Percentiles rank a stretch among this genome's conserved stretches.
These are phyloP conservation scores for Westerdykella aurantiaca DNA, from an alignment of 2,329 filamentous ascomycete species.

Conservation along the genomic window DNA sequence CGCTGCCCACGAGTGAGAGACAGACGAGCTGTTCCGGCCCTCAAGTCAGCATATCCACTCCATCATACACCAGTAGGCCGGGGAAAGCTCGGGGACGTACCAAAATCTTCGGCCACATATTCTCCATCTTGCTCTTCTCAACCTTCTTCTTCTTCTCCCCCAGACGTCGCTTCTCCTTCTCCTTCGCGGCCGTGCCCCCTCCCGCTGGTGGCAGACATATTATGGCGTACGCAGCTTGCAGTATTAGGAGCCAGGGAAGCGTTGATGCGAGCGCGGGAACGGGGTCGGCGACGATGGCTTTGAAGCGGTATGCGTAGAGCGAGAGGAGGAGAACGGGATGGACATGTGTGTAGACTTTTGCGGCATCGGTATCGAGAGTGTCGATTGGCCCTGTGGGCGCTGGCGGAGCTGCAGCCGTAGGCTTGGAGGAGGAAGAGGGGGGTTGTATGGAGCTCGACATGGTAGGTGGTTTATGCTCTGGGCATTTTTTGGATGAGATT, in stretches of 20 bases:
- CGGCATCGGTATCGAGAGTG: slow-evolving; percentile 44
- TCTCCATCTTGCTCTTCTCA: slow-evolving; percentile 20
- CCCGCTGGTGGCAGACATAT: slow-evolving; percentile 54
- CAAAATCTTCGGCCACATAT: slow-evolving; percentile 28
- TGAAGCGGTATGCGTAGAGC: slow-evolving; percentile 59
- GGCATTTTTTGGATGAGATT: neutral
- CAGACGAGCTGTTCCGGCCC: slow-evolving; percentile 56
- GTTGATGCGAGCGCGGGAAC: slow-evolving; percentile 56
- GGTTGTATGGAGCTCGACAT: neutral
- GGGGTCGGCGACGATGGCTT: slow-evolving; percentile 63
- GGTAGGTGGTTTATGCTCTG: neutral
- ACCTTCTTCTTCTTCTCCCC: slow-evolving; percentile 34
- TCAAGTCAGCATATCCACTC: neutral
- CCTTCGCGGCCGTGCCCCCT: slow-evolving; percentile 18
- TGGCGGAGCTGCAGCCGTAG: slow-evolving; percentile 9
- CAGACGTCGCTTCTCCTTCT: slow-evolving; percentile 45
- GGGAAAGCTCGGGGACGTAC: slow-evolving; percentile 25
- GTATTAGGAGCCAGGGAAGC: slow-evolving; percentile 55
- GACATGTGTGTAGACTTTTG: slow-evolving; percentile 55
- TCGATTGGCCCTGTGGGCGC: slow-evolving; percentile 39
- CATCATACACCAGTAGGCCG: neutral
- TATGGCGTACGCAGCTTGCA: slow-evolving; percentile 59
- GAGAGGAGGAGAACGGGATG: slow-evolving; percentile 64
- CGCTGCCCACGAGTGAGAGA: slow-evolving; percentile 51
- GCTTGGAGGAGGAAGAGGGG: slow-evolving; percentile 1